Base-by-base conservation (phyloP, 169 alveolate species). In the Plasmodium vinckei region DNA sequence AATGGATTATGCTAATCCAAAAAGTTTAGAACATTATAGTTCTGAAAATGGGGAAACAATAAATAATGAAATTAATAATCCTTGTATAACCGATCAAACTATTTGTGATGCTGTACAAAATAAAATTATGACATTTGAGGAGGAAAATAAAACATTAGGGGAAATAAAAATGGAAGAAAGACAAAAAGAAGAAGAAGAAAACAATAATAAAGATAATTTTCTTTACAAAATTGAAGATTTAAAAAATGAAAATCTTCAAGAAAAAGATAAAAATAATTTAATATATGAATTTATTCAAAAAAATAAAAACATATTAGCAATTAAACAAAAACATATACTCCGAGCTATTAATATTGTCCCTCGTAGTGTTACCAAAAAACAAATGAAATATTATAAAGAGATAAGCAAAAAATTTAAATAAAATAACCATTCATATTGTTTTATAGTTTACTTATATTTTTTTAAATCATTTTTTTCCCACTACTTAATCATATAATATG, bases 371-470 rank as follows among this genome's bases (percentile, higher is more conserved):
- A 27, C 73, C 6, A 73, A 59, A 42, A 59, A 53, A 42, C 88
- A 87, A 51, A 69, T 73, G 63, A 67, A 53, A 15, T 73, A 87
- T 49, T 87, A 73, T 49, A 87, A 87, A 56, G 82, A 73, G 47
- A 73, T 73, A 68, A 68, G 92, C 57, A 73, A 73, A 71, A 87
- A 67, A 69, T 87, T 87, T 23, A 87, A 87, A 64, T 87, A 12
- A 64, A 6, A 17, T 13, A 33, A 33, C 0, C 5, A 33, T 33
- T 33, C 42, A 1, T 33, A 33, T 33, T 33, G 42, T 33, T 33
- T 33, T 33, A 33, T 33, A 33, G 3, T 33, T 27, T 27, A 27
- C 6, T 1, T 27, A 27, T 27, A 1, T 27, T 27, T 27, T 33
- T 33, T 5, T 21, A 21, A 21, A 4, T 33, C n/a, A n/a, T n/a